phyloP scores from a whole-genome alignment of 352 stramenopile species.

The Globisporangium iwayamae region DNA sequence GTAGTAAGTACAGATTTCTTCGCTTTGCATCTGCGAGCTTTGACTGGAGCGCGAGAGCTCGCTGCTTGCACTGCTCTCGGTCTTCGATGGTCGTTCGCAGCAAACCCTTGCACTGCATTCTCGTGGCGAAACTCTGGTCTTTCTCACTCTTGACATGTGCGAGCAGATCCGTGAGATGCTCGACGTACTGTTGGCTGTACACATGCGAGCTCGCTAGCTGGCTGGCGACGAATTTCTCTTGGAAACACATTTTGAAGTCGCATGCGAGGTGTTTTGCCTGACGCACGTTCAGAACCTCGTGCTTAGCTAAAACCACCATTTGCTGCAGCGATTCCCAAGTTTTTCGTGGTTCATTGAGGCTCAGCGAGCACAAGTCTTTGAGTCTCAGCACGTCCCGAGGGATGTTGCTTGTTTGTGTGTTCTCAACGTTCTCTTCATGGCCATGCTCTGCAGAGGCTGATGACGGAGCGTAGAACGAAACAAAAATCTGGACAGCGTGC shows the following conservation, averaged over 20 bases:
- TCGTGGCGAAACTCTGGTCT: slow-evolving; percentile 10
- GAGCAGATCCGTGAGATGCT: slow-evolving; percentile 14
- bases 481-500: neutral
- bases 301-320: slow-evolving; percentile 12
- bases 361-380: slow-evolving; percentile 17
- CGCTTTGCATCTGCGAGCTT: slow-evolving; percentile 20
- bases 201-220: slow-evolving; percentile 16
- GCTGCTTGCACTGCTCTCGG: slow-evolving; percentile 20
- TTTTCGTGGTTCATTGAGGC: neutral
- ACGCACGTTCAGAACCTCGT: slow-evolving; percentile 9
- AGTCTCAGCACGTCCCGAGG: slow-evolving; percentile 9
- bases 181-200: slow-evolving; percentile 8
- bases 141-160: slow-evolving; percentile 4
- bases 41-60: slow-evolving; percentile 15
- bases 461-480: slow-evolving; percentile 9
- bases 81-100: slow-evolving; percentile 19
- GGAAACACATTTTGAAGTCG: slow-evolving; percentile 27
- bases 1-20: slow-evolving; percentile 19
- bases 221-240: slow-evolving; percentile 13
- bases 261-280: slow-evolving; percentile 6
- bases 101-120: slow-evolving; percentile 6
- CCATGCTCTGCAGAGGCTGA: neutral
- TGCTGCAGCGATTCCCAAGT: slow-evolving; percentile 16
- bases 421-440: neutral
- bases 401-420: neutral